phyloP scores from a whole-genome alignment of 2,329 filamentous ascomycete species.

The Aspergillus awamori region DNA sequence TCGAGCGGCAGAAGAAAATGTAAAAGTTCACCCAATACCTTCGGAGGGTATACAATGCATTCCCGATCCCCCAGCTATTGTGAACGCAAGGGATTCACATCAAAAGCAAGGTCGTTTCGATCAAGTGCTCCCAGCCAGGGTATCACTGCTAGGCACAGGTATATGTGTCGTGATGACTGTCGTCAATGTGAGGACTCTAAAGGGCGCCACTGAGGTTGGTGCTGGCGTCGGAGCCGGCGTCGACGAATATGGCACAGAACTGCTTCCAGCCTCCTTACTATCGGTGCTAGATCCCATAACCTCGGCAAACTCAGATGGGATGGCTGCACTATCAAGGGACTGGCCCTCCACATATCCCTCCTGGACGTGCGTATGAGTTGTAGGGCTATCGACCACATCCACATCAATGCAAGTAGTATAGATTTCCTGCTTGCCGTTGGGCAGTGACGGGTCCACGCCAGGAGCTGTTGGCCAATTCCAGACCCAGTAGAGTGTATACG shows the following conservation, averaged over 20 bases:
- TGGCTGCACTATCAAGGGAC: conserved; percentile 42
- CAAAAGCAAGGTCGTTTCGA: neutral
- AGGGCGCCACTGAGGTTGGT: conserved; percentile 18
- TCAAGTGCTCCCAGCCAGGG: neutral
- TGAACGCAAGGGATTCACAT: conserved; percentile 13
- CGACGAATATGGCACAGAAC: neutral
- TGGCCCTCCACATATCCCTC: conserved; percentile 37
- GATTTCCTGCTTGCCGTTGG: conserved; percentile 49
- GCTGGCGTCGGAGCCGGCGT: neutral
- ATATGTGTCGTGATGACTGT: conserved; percentile 28
- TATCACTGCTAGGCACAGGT: conserved; percentile 19
- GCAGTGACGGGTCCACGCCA: conserved; percentile 36
- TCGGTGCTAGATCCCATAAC: conserved; percentile 24
- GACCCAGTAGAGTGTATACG: conserved; percentile 89
- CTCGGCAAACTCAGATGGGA: conserved; percentile 42
- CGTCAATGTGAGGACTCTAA: conserved; percentile 13
- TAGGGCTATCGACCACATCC: conserved; percentile 38
- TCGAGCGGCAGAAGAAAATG: neutral
- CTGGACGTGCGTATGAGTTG: conserved; percentile 15
- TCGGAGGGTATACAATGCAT: neutral
- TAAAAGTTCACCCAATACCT: neutral
- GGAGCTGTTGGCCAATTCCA: conserved; percentile 84
- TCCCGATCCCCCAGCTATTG: neutral
- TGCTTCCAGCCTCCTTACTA: conserved; percentile 8
- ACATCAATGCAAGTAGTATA: conserved; percentile 56